Evolutionary conservation across 192 early-diverging fungal species (phyloP), one percentile per base, ranked within the genome.

Genomic region (Coemansia sp.): DNA sequence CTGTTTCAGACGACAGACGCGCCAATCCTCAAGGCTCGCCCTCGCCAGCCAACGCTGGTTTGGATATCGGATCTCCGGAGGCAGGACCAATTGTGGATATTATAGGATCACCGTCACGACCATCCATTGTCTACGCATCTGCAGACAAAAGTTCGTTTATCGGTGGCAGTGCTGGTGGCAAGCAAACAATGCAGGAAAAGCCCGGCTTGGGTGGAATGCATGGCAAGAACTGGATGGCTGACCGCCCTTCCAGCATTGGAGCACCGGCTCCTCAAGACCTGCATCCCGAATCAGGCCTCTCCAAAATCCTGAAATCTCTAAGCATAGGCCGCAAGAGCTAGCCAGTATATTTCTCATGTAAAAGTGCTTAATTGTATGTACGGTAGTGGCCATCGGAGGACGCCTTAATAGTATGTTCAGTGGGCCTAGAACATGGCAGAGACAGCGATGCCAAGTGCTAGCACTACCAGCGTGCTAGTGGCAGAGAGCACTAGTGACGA

Each of bases 211-310:
- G 76, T 10, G 76, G 76, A 7, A 69, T 43, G 13, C 31, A 35
- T 48, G 76, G 76, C 14, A 78, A 78, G 43, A 63, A 60, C 31
- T 79, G 71, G 76, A 79, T 79, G 76, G 70, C 76, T 10, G 76
- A 73, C 55, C 46, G 71, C n/a, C 76, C 76, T n/a, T 79, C 76
- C 13, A 56, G 56, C 16, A 59, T 79, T 3, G 76, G 76, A 14
- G 63, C 63, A 4, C 36, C 76, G 3, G 76, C 66, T 23, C 51
- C 62, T 21, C 71, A 59, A 9, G 33, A 57, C 64, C 9, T 31
- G n/a, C 76, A 72, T 48, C 67, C 76, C 18, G 60, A 73, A 26
- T 70, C 67, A 8, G 71, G 67, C 0, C 60, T 79, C n/a, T 45
- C 53, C 3, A 71, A 79, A 60, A 37, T 65, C 16, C 33, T 79